Evolutionary conservation across 1,284 basidiomycete species (phyloP), one percentile per base, ranked within the genome.

Genomic region (Athelia sp.): DNA sequence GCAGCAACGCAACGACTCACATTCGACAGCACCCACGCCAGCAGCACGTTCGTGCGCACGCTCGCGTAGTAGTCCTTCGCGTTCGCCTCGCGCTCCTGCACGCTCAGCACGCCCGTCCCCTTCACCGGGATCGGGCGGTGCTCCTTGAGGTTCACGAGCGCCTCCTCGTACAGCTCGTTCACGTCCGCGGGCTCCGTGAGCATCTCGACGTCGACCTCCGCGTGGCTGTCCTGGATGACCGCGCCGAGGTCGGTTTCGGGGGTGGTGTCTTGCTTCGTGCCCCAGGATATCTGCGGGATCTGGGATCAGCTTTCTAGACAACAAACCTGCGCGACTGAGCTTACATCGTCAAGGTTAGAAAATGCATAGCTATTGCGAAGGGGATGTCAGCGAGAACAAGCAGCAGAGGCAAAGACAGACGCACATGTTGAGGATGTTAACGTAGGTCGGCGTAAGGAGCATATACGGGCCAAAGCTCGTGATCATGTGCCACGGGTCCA

Each of bases 401-500:
- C n/a, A n/a, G n/a, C n/a, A n/a, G 17, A 13, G 26, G 17, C 10
- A 21, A 29, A 45, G 4, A 42, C 23, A 24, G 34, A 70, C 85
- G 62, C 56, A 91, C 83, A 94, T 81, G 65, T 87, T 93, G 43
- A 96, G 70, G 44, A 96, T 77, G 63, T 91, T 93, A 67, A 95
- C 82, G 59, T 93, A 95, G n/a, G 86, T 87, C 3, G 92, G 90
- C 1, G 86, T 85, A 52, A 98, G 74, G 15, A 99, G 72, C 55
- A 98, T 68, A 64, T 97, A 98, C 51, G 93, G 93, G 6, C 87
- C 55, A 62, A 95, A 95, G 59, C 90, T 93, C 2, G 94, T 98
- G 54, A 98, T 50, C 68, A 97, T 83, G 69, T 96, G 91, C 84
- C 93, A 91, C 14, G 94, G 93, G 67, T 98, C 95, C 53, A 97